Evolutionary conservation across 1,284 basidiomycete species (phyloP), one percentile per base, ranked within the genome.

Genomic region (Vanrija humicola): DNA sequence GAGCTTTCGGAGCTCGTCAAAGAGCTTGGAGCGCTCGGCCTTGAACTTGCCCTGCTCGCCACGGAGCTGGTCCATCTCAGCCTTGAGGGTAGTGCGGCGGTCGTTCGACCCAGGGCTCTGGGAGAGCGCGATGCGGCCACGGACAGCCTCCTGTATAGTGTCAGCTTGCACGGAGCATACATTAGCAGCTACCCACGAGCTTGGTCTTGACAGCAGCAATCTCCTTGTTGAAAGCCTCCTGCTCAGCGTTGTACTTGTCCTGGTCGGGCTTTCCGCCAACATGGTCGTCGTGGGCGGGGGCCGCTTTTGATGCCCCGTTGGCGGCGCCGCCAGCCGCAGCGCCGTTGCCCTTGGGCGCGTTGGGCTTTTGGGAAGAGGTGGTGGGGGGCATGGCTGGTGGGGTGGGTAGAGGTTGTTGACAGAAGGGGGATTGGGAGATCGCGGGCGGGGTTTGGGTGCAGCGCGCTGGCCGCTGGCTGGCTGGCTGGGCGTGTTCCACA

Each of bases 11-110:
- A 98, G 78, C 77, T 96, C 88, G 52, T 94, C 91, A 46, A 87
- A 76, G 47, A 89, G 80, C 79, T 90, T 92, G 29, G 81, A 79
- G 57, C 94, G 82, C 59, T 76, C 73, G 12, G 64, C 77, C 80
- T 97, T 98, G 79, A 80, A 84, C 61, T 82, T 83, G 42, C 88
- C 87, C 78, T 98, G 95, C 66, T 89, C 82, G 26, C 81, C 82
- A 43, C 90, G 86, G 58, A 98, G 82, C 52, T 76, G 66, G 65
- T 97, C 89, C 61, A 97, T 82, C 79, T 98, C 90, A 47, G 86
- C 80, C 62, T 86, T 86, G 56, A 99, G 84, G 52, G 81, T 80
- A 50, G 81, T 83, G 58, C 89, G 83, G 58, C 86, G 83, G 61
- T 77, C 72, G 50, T 69, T 67, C 56, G 82, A 78, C 58, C 81